Evolutionary conservation across 495 filamentous ascomycete genomes (phyloP), one percentile per base, ranked within the genome.

Genomic region (Aspergillus ostianus): DNA sequence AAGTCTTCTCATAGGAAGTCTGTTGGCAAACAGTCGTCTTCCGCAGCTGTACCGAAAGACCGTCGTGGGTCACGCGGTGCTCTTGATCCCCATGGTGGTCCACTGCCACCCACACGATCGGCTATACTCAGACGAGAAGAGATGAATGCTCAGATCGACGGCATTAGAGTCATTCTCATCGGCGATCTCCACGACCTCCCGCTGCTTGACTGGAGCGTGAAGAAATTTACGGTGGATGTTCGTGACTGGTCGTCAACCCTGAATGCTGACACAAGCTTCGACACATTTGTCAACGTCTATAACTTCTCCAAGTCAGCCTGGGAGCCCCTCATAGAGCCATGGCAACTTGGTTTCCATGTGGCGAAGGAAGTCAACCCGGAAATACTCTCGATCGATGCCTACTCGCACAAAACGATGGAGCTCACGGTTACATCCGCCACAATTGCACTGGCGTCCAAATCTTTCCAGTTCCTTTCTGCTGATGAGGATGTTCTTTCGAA

Each of bases 251-350:
- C 93, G 5, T 87, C 87, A 18, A 88, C 87, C 12, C 80, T 98
- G 74, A 91, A 85, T 64, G 92, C 91, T 2, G 92, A 97, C 67
- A 90, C 91, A 0, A 91, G 79, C 36, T 87, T 98, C 55, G 91
- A 98, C 64, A 92, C 91, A 58, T 97, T 94, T 72, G 80, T 95
- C 65, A 98, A 98, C 70, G 87, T 98, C 53, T 98, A 95, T 80
- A 98, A 98, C 72, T 98, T 98, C 73, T 93, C 94, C 20, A 98
- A 98, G 71, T 98, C 95, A 0, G 90, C 92, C 9, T 98, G 94
- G 94, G 94, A 98, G 71, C 94, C 94, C 9, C 77, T 98, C 32
- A 88, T 98, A 26, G 94, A 98, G 71, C 94, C 95, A 32, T 98
- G 94, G 94, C 87, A 94, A 60, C 77, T 98, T 20, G 93, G 93